Percentiles rank a stretch among this genome's conserved stretches.
Conservation (phyloP, 2,329 filamentous ascomycete genomes). For the Fonsecaea erecta region DNA sequence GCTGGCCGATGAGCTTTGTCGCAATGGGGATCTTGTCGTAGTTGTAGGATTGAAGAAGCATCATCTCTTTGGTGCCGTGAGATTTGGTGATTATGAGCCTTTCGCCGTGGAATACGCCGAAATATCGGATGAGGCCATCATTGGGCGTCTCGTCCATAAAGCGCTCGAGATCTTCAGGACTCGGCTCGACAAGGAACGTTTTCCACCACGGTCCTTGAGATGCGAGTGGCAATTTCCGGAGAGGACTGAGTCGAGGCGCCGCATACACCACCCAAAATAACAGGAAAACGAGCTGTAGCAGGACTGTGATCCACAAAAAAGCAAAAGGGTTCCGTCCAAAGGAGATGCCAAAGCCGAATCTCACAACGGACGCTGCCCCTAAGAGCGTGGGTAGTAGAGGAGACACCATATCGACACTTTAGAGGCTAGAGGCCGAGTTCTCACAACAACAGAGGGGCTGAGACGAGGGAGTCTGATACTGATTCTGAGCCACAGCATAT, state of each 20-base stretch:
- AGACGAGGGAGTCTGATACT: no score
- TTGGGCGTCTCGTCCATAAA: constrained; percentile 67
- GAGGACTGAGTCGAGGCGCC: constrained; percentile 37
- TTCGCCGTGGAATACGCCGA: constrained; percentile 65
- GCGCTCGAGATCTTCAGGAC: constrained; percentile 30
- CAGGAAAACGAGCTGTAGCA: constrained; percentile 10
- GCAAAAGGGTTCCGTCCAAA: neutral
- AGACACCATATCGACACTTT: neutral
- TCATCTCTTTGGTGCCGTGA: constrained; percentile 70
- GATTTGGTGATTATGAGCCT: constrained; percentile 64
- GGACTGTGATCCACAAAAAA: constrained; percentile 6
- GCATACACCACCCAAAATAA: constrained; percentile 10
- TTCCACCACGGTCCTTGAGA: constrained; percentile 26
- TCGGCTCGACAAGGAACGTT: constrained; percentile 24
- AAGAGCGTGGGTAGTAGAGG: constrained; percentile 10
- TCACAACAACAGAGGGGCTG: neutral
- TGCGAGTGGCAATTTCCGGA: constrained; percentile 35
- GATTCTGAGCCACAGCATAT: neutral
- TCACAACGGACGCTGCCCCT: constrained; percentile 6
- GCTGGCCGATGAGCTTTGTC: constrained; percentile 41
- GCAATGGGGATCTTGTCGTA: constrained; percentile 64
- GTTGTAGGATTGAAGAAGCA: constrained; percentile 70
- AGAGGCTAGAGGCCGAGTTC: neutral
- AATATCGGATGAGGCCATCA: constrained; percentile 70
- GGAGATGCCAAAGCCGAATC: constrained; percentile 5